phyloP scores from a whole-genome alignment of 768 basidiomycete species.

The Boletus coccyginus region DNA sequence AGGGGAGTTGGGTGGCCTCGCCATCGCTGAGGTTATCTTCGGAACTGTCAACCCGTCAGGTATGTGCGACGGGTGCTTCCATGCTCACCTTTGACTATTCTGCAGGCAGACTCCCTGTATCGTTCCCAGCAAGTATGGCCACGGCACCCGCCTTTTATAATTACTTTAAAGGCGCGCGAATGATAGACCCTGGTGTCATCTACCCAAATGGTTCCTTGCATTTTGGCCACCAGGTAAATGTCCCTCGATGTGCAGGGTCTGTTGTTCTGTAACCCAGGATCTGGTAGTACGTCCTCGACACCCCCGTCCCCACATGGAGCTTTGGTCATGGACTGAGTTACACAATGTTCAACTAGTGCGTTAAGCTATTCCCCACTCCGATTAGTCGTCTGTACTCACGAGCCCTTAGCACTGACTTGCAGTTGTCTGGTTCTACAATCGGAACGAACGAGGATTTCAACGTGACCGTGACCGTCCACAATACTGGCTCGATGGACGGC shows the following conservation, averaged over 20 bases:
- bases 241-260: neutral
- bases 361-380: neutral
- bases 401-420: constrained; percentile 10
- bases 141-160: constrained; percentile 70
- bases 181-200: constrained; percentile 51
- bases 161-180: constrained; percentile 61
- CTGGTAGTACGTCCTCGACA: constrained; percentile 19
- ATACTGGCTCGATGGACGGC: constrained; percentile 53
- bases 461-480: constrained; percentile 62
- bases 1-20: constrained; percentile 64
- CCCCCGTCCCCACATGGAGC: constrained; percentile 17
- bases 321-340: constrained; percentile 25
- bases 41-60: constrained; percentile 67
- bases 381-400: neutral
- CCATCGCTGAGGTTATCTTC: constrained; percentile 63
- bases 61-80: constrained; percentile 19
- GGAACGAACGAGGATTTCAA: constrained; percentile 47
- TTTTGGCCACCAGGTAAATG: constrained; percentile 18
- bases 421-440: constrained; percentile 33
- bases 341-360: constrained; percentile 23
- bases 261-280: neutral
- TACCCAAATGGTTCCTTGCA: constrained; percentile 28
- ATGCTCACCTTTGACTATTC: neutral
- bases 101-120: constrained; percentile 61
- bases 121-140: constrained; percentile 59